Base-by-base conservation (phyloP, 2,329 filamentous ascomycete genomes). In the Bipolaris cookei region DNA sequence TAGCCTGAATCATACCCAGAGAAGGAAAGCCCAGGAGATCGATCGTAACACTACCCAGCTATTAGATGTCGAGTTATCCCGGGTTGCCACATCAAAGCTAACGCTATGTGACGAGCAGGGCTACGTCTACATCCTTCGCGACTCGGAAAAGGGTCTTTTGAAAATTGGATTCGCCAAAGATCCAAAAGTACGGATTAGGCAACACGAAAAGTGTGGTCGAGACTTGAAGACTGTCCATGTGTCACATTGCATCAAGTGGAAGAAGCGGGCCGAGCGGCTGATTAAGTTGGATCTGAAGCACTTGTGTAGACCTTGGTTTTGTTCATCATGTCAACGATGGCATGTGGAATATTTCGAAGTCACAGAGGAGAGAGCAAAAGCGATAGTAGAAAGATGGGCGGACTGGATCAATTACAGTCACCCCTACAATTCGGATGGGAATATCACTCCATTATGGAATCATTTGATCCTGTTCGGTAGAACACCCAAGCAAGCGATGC, bases 81-180 rank as follows among this genome's bases (percentile, higher is more conserved):
- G 2, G 25, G n/a, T 28, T 8, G 34, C 32, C 6, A 25, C 20
- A 25, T 14, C 5, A 13, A 49, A 14, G 3, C 34, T 49, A 11
- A 6, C 10, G 16, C 11, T 16, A 18, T 28, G 4, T 3, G 46
- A 49, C n/a, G 46, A 18, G 34, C 14, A 49, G 34, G 46, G 46
- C 2, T 38, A 25, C 11, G 6, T 49, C n/a, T 49, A 49, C 21
- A 23, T 49, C 21, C 23, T 38, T 16, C 46, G 21, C 3, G 46
- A 49, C 11, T 11, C 10, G 6, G 13, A 38, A 16, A 23, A 14
- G 6, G 46, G 34, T 28, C 32, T 23, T 14, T n/a, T 49, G 21
- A 49, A 49, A n/a, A 39, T 49, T 18, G 46, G 46, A 2, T 49
- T 25, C n/a, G 14, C 34, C 21, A 49, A 18, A 13, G 34, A 49